Conservation (phyloP, 2,329 filamentous ascomycete genomes). For the Thermothelomyces thermophilus region DNA sequence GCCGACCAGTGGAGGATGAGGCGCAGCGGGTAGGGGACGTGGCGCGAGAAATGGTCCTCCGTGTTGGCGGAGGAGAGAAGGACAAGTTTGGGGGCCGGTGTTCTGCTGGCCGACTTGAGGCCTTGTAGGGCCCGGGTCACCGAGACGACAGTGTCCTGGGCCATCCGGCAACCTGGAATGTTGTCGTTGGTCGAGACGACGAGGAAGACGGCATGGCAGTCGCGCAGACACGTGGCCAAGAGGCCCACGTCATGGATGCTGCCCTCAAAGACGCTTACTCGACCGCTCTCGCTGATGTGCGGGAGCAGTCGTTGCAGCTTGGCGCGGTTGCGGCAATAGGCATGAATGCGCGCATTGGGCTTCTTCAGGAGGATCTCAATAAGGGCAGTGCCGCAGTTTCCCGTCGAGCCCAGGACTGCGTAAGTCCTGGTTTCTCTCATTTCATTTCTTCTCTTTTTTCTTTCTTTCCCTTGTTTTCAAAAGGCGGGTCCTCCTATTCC, state of each 20-base stretch:
- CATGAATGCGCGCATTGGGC: constrained; percentile 31
- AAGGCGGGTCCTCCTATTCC: no score
- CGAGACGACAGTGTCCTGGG: constrained; percentile 30
- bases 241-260: constrained; percentile 31
- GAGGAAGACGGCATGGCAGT: constrained; percentile 34
- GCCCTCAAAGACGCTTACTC: constrained; percentile 24
- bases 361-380: constrained; percentile 33
- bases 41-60: constrained; percentile 32
- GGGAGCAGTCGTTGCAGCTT: constrained; percentile 31
- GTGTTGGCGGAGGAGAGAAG: constrained; percentile 38
- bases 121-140: constrained; percentile 34
- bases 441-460: no score
- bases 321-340: constrained; percentile 37
- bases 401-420: constrained; percentile 37
- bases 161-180: constrained; percentile 34
- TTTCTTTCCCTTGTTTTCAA: no score
- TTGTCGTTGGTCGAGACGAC: constrained; percentile 38
- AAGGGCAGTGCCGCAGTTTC: constrained; percentile 38
- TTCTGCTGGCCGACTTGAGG: constrained; percentile 14
- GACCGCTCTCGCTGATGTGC: background rate
- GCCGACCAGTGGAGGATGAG: constrained; percentile 28
- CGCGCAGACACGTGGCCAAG: constrained; percentile 32
- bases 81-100: constrained; percentile 34
- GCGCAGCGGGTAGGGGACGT: constrained; percentile 27
- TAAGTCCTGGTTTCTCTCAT: no score